Base-by-base conservation (phyloP, 495 filamentous ascomycete species). In the Penicillium maclennaniae region DNA sequence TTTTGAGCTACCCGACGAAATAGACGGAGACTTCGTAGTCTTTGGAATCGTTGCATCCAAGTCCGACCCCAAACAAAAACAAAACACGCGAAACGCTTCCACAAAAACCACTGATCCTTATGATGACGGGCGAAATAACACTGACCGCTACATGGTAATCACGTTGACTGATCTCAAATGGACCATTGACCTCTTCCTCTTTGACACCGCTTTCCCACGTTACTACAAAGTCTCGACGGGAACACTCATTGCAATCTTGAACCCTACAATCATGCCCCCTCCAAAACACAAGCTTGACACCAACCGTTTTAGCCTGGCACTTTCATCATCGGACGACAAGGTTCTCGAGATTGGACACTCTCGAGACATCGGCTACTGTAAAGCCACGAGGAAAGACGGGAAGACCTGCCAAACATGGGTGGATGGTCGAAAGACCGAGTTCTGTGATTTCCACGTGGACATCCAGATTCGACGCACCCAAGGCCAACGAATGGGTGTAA, bases 391-490 rank as follows among this genome's bases (percentile, higher is more conserved):
- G 59, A 91, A 87, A 58, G 91, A 96, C 70, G 92, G 92, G 21
- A 80, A 86, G 54, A 74, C 75, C 34, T 99, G 93, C 66, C 81
- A 79, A 23, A 71, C 77, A 43, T 99, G 95, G 95, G 77, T 99
- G 28, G 91, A 99, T 65, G 81, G 78, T 49, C 79, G 89, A 9
- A 88, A 89, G 60, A 96, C 91, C 7, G 87, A 95, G 56, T 90
- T 87, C 66, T 99, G 93, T 71, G 88, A 95, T 54, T 99, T 88
- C 59, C 93, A 99, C 62, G 81, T 95, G 58, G 88, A 96, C 61
- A 65, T 85, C 16, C 85, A 87, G 15, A 68, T 97, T 1, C 81
- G 85, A 45, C 88, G 86, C 55, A 83, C 83, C 3, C 84, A 87
- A 39, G 69, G 82, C 4, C 72, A 79, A 0, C 79, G 95, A 9